Evolutionary conservation across 495 filamentous ascomycete species (phyloP).

Genomic region (Annulohypoxylon maeteangense): DNA sequence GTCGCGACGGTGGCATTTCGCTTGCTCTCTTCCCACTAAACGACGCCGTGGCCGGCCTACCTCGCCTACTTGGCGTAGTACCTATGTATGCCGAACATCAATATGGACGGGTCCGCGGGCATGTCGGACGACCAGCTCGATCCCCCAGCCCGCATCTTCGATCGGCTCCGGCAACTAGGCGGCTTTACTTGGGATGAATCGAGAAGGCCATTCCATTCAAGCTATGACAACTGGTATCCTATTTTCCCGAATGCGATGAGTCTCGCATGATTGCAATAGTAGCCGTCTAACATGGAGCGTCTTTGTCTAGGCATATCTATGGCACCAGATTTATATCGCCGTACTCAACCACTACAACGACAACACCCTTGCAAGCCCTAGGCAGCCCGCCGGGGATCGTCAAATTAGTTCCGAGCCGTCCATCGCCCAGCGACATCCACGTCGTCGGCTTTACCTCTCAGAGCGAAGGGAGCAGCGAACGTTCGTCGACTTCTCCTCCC

Average conservation of each 20-base stretch:
- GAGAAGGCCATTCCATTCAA: conserved; percentile 78
- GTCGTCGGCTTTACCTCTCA: conserved; percentile 41
- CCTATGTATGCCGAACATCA: conserved; percentile 49
- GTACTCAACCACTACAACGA: conserved; percentile 46
- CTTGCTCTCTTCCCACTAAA: conserved; percentile 36
- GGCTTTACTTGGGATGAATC: conserved; percentile 82
- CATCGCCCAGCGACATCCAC: conserved; percentile 50
- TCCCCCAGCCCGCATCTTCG: conserved; percentile 75
- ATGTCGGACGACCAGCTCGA: conserved; percentile 71
- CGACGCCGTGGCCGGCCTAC: conserved; percentile 31
- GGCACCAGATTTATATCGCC: conserved; percentile 60
- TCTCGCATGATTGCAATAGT: conserved; percentile 20
- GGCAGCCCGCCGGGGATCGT: conserved; percentile 47
- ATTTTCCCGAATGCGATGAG: conserved; percentile 17
- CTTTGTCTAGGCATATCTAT: conserved; percentile 55
- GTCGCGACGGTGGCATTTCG: conserved; percentile 47
- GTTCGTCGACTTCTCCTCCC: conserved; percentile 50
- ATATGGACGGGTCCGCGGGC: conserved; percentile 62
- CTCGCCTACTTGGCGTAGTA: not conserved
- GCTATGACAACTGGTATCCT: conserved; percentile 76
- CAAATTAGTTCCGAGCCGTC: conserved; percentile 47
- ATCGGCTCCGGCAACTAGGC: conserved; percentile 75
- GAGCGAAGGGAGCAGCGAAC: conserved; percentile 54
- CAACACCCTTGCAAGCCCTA: conserved; percentile 39
- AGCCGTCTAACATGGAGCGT: conserved; percentile 34